These are phyloP conservation scores for Globisporangium viniferum DNA, from an alignment of 352 stramenopile genomes.

Conservation along the genomic window DNA sequence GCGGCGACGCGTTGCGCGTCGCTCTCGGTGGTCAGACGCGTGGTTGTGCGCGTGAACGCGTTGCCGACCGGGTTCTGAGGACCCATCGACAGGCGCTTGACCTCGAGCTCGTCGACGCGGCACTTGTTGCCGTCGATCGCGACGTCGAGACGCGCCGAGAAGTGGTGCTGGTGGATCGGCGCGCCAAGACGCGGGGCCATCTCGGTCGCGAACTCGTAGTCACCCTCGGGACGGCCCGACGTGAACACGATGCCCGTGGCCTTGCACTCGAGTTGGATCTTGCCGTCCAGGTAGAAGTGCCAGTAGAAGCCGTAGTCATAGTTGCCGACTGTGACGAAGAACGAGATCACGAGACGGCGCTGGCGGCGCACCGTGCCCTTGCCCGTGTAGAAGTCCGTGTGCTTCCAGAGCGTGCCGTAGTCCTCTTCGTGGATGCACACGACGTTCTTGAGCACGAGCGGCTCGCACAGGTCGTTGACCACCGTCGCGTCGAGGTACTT, in stretches of 20 bases:
- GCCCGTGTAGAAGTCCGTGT: conserved; percentile 41
- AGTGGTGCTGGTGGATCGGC: conserved; percentile 75
- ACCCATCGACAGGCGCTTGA: conserved; percentile 36
- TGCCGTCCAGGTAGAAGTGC: conserved; percentile 68
- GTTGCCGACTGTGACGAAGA: conserved; percentile 85
- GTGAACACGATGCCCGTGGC: conserved; percentile 80
- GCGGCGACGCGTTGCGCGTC: conserved; percentile 42
- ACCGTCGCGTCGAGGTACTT: conserved; percentile 80
- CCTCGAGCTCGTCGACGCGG: conserved; percentile 48
- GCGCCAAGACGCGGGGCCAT: conserved; percentile 59
- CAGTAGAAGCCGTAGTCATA: conserved; percentile 87
- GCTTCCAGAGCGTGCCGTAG: conserved; percentile 75
- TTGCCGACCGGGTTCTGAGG: conserved; percentile 59
- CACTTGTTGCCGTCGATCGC: conserved; percentile 58
- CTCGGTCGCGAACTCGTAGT: conserved; percentile 42
- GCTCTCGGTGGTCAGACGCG: conserved; percentile 43
- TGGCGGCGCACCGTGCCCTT: conserved; percentile 48
- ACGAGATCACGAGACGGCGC: conserved; percentile 77
- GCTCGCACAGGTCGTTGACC: conserved; percentile 49
- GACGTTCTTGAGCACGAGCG: conserved; percentile 54
- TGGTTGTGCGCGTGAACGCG: conserved; percentile 48
- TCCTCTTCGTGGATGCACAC: conserved; percentile 88
- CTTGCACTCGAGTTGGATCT: conserved; percentile 81
- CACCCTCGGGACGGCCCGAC: conserved; percentile 54
- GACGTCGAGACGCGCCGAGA: conserved; percentile 73